Evolutionary conservation across 1,139 yeast genomes (phyloP).

Genomic region (Magnusiomyces ingens): DNA sequence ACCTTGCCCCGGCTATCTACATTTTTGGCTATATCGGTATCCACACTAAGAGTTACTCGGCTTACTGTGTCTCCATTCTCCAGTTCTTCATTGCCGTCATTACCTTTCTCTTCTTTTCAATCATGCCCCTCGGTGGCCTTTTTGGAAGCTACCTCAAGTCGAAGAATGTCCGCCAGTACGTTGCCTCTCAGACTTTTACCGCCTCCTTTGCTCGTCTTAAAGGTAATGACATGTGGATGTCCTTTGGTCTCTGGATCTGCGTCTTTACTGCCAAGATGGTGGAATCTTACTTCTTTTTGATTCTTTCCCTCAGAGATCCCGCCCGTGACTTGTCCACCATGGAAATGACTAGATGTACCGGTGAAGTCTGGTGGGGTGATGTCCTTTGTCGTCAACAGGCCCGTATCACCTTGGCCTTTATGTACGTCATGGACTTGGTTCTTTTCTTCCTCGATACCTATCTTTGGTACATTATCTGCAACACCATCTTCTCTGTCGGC

Average conservation of each 20-base stretch:
- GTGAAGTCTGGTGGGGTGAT: constrained; percentile 84
- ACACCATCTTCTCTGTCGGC: constrained; percentile 92
- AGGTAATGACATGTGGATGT: constrained; percentile 95
- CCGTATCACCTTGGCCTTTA: constrained; percentile 79
- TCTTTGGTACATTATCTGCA: constrained; percentile 95
- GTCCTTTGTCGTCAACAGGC: constrained; percentile 78
- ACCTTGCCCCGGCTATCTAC: constrained; percentile 82
- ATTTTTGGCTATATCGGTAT: constrained; percentile 70
- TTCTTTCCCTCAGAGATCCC: constrained; percentile 88
- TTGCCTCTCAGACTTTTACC: constrained; percentile 93
- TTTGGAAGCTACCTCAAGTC: constrained; percentile 72
- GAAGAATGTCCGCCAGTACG: constrained; percentile 80
- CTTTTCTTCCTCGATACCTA: constrained; percentile 97
- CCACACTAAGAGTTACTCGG: constrained; percentile 61
- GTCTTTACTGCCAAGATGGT: constrained; percentile 82
- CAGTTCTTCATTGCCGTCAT: constrained; percentile 84
- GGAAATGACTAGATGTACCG: constrained; percentile 64
- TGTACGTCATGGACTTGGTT: constrained; percentile 85
- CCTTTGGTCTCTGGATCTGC: constrained; percentile 81
- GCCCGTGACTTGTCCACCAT: constrained; percentile 64
- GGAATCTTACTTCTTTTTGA: constrained; percentile 92
- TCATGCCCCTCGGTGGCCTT: constrained; percentile 96
- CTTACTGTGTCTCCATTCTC: constrained; percentile 76
- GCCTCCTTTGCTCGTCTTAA: constrained; percentile 76
- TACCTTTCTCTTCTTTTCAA: constrained; percentile 76